Evolutionary conservation across 352 stramenopile genomes (phyloP), one percentile per base, ranked within the genome.

Genomic region (Phytopythium montanum): DNA sequence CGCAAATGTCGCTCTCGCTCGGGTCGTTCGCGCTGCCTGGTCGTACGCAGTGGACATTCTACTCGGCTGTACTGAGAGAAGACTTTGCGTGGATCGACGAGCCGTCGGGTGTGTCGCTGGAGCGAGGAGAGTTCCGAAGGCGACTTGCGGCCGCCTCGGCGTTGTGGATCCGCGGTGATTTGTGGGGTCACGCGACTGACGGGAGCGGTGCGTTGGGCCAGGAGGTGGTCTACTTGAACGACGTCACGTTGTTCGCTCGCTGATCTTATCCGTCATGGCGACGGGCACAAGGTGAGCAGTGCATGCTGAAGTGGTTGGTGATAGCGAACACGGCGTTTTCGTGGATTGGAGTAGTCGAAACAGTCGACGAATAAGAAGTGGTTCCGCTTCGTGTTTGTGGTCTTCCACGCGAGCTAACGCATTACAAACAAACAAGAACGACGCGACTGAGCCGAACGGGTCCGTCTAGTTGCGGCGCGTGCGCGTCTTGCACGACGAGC

Each of bases 51-150:
- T 92, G 82, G 82, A 87, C 78, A 2, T 75, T 70, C 48, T 89
- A 90, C 61, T 86, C 76, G 8, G 73, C 75, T 0, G 60, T 92
- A 4, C 60, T 92, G 18, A 78, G 82, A 1, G 80, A 92, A 65
- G 82, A 92, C 65, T 92, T 90, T 58, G 82, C 73, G 0, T 92
- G 80, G 82, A 77, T 92, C 54, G 60, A 65, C 4, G 82, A 92
- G 46, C 82, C 82, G 0, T 56, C 59, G 2, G 82, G 80, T 5
- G 36, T 38, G 7, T 10, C 67, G 18, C n/a, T 85, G 3, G 55
- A 66, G 41, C 51, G 62, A 0, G 53, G 26, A 0, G 59, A 71
- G 23, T 86, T 90, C 33, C 31, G 73, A 39, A 25, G 44, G 31
- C 59, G 80, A 18, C 53, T 92, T 6, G 29, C 29, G 2, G 61